phyloP scores from a whole-genome alignment of 2,329 filamentous ascomycete genomes.

The Penicillium sp. region DNA sequence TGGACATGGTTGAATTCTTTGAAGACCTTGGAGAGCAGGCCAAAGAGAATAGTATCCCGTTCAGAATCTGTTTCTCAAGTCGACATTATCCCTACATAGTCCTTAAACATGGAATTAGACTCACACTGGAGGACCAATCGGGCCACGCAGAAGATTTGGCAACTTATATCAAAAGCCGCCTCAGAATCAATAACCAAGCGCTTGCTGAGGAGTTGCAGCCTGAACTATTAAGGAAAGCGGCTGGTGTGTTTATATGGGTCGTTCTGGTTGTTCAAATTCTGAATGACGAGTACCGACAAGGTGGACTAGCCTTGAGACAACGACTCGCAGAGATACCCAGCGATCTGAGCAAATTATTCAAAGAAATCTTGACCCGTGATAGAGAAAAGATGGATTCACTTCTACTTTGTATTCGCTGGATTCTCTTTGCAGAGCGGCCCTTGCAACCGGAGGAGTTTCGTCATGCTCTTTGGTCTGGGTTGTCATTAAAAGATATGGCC shows the following conservation, averaged over 20 bases:
- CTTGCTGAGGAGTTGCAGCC: constrained; percentile 24
- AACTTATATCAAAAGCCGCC: background rate
- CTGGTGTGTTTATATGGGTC: constrained; percentile 45
- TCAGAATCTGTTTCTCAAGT: constrained; percentile 40
- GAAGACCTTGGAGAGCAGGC: constrained; percentile 26
- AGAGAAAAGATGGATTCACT: constrained; percentile 1
- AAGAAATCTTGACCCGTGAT: constrained; percentile 13
- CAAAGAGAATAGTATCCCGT: constrained; percentile 7
- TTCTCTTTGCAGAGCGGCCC: constrained; percentile 14
- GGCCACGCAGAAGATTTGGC: constrained; percentile 27
- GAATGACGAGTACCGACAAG: constrained; percentile 33
- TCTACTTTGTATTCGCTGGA: constrained; percentile 8
- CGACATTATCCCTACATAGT: constrained; percentile 43
- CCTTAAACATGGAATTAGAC: constrained; percentile 24
- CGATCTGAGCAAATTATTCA: constrained; percentile 16
- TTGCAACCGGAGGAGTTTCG: constrained; percentile 17
- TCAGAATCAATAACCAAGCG: background rate
- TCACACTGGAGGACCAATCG: constrained; percentile 38
- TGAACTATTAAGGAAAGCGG: constrained; percentile 35
- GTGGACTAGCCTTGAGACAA: constrained; percentile 24
- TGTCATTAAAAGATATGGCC: constrained; percentile 18
- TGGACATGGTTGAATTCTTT: constrained; percentile 36
- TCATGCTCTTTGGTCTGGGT: constrained; percentile 16
- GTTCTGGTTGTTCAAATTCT: constrained; percentile 42
- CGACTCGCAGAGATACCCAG: constrained; percentile 33